Evolutionary conservation across 1,284 basidiomycete genomes (phyloP), one percentile per base, ranked within the genome.

Genomic region (Boletus smithii): DNA sequence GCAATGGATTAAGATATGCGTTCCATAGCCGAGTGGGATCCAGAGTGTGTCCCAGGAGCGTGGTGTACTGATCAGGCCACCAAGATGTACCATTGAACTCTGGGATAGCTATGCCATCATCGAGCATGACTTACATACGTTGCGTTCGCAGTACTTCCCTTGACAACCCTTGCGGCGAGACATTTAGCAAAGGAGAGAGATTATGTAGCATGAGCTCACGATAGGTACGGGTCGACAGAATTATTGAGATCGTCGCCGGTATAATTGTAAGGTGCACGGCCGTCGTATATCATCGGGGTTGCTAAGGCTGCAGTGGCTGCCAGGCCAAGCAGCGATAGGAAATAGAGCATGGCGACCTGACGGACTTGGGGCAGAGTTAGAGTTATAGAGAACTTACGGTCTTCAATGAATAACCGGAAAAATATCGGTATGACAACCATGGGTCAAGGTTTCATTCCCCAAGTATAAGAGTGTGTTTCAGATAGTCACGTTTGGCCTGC

Each of bases 21-120:
- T 51, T 42, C 79, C 77, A 81, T 3, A 81, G 68, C 0, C 77
- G 73, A 0, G 80, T 81, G 7, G 78, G 72, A 4, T 61, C 49
- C 4, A 65, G 50, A 13, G 60, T 47, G 35, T 64, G 60, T 8
- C 71, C 72, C 3, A 76, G 67, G 33, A 80, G 65, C 5, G 67
- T 66, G 1, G 74, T 68, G 50, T 81, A 82, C 79, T 81, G 50
- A 24, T 29, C 27, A 29, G 11, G 27, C 11, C 23, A 24, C 23
- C 5, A 24, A 7, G n/a, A n/a, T n/a, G n/a, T n/a, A n/a, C n/a
- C n/a, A n/a, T 24, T 24, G 23, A 24, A 24, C 23, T 24, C 23
- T 24, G 14, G 29, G 14, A 30, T n/a, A n/a, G 29, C 14, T 30
- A 30, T n/a, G n/a, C n/a, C n/a, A n/a, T n/a, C 14, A 30, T 30